Evolutionary conservation across 257 asterid genomes (phyloP).

Genomic region (Nicotiana noctiflora): DNA sequence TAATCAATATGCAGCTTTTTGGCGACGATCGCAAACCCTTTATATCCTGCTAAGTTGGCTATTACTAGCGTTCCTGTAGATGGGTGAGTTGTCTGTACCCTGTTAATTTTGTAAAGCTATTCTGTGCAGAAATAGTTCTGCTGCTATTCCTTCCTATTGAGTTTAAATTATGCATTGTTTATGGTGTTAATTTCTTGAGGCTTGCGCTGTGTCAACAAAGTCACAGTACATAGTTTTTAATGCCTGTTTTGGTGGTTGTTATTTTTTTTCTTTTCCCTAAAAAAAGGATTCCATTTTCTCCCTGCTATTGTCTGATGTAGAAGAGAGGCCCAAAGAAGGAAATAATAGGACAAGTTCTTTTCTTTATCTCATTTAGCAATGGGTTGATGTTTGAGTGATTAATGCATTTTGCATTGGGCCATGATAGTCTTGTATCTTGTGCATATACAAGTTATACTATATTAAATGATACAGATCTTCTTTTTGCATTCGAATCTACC

Average conservation of each 20-base stretch:
- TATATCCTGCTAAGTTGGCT: constrained; percentile 67
- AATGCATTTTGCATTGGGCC: not conserved
- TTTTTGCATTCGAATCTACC: not conserved
- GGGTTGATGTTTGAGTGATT: not conserved
- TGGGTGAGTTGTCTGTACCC: constrained; percentile 47
- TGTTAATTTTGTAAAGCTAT: not conserved
- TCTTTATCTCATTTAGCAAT: not conserved
- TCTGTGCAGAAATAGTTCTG: not conserved
- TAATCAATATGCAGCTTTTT: constrained; percentile 60
- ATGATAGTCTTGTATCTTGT: not conserved
- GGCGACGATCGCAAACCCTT: constrained; percentile 56
- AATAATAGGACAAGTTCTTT: not conserved
- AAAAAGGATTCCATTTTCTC: not conserved
- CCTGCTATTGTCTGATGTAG: not conserved
- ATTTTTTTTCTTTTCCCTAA: constrained; percentile 1
- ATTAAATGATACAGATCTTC: not conserved
- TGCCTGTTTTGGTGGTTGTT: not conserved
- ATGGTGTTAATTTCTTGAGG: not conserved
- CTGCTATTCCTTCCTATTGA: not conserved
- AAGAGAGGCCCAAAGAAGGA: not conserved
- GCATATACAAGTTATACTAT: not conserved
- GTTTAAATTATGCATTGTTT: not conserved
- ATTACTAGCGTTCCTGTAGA: constrained; percentile 59
- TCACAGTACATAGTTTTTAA: not conserved
- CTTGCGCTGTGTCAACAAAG: not conserved